Evolutionary conservation across 257 asterid genomes (phyloP).

Genomic region (Gentiana straminea): DNA sequence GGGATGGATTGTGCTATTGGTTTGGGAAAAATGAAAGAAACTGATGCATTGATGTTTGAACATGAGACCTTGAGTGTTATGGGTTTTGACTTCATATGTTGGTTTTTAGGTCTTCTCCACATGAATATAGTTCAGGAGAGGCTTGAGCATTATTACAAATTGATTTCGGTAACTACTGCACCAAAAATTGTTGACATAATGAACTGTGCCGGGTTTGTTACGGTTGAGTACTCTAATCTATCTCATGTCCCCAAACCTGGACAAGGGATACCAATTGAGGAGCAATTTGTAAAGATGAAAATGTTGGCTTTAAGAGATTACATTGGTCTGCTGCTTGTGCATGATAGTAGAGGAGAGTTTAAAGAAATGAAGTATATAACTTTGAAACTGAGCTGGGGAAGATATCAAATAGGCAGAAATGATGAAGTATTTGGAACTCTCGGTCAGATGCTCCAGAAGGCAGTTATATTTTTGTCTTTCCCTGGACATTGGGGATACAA

Average conservation of each 20-base stretch:
- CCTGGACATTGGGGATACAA: too few relatives aligned
- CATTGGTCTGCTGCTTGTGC: conserved; percentile 93
- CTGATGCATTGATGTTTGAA: conserved; percentile 44
- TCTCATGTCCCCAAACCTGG: conserved; percentile 96
- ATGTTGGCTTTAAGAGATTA: conserved; percentile 89
- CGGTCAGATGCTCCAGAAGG: too few relatives aligned
- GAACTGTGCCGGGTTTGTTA: conserved; percentile 61
- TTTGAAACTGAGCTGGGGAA: too few relatives aligned
- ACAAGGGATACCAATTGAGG: conserved; percentile 76
- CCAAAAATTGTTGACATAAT: conserved; percentile 94
- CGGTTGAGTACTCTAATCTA: conserved; percentile 96
- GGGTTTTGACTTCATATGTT: conserved; percentile 99
- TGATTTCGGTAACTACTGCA: conserved; percentile 85
- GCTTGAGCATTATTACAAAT: conserved; percentile 92
- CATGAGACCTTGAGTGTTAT: conserved; percentile 96
- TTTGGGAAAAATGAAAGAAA: too few relatives aligned
- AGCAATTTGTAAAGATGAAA: conserved; percentile 93
- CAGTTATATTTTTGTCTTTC: too few relatives aligned
- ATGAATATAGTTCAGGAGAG: conserved; percentile 99
- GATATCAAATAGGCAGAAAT: too few relatives aligned
- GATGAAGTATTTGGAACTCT: too few relatives aligned
- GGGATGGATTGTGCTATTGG: too few relatives aligned
- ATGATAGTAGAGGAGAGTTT: conserved; percentile 93
- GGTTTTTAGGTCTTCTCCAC: conserved; percentile 96
- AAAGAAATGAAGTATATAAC: conserved; percentile 89